These are phyloP conservation scores for Psilocybe tampanensis DNA, from an alignment of 768 basidiomycete genomes.

Conservation along the genomic window DNA sequence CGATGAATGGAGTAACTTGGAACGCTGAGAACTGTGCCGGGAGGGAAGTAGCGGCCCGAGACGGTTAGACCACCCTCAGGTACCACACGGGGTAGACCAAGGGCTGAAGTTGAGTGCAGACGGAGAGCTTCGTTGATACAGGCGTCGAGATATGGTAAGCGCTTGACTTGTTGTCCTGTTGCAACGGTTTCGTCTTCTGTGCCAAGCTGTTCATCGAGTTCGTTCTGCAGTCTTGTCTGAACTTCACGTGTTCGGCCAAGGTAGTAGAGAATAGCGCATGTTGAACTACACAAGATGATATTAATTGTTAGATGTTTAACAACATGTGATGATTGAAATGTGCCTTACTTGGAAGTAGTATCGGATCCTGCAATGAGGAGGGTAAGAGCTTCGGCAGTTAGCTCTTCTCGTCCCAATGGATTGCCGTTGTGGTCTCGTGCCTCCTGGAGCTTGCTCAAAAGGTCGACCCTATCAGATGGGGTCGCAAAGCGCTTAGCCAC, in stretches of 20 bases:
- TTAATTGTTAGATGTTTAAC: constrained; percentile 1
- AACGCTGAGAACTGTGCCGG: constrained; percentile 76
- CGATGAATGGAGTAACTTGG: constrained; percentile 87
- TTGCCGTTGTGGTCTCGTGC: constrained; percentile 82
- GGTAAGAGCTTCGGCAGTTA: constrained; percentile 88
- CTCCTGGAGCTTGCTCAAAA: constrained; percentile 78
- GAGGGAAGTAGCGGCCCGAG: constrained; percentile 60
- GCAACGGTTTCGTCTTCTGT: constrained; percentile 61
- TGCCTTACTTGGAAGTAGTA: constrained; percentile 85
- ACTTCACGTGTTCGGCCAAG: constrained; percentile 67
- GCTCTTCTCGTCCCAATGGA: constrained; percentile 76
- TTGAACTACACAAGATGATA: constrained; percentile 54
- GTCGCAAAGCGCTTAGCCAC: constrained; percentile 75
- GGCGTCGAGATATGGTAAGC: constrained; percentile 78
- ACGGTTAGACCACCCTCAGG: constrained; percentile 75
- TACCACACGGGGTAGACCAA: constrained; percentile 82
- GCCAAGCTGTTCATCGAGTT: constrained; percentile 66
- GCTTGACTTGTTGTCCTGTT: constrained; percentile 70
- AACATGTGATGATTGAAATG: neutral
- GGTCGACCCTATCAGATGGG: constrained; percentile 75
- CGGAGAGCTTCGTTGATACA: constrained; percentile 88
- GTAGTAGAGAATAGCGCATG: constrained; percentile 87
- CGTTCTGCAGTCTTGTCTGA: constrained; percentile 74
- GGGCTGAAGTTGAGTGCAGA: constrained; percentile 79
- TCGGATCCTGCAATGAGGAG: constrained; percentile 89